Percentiles rank a stretch among this genome's conserved stretches.
Evolutionary conservation across 1,284 basidiomycete species (phyloP).

Genomic region (Malassezia yamatoensis): DNA sequence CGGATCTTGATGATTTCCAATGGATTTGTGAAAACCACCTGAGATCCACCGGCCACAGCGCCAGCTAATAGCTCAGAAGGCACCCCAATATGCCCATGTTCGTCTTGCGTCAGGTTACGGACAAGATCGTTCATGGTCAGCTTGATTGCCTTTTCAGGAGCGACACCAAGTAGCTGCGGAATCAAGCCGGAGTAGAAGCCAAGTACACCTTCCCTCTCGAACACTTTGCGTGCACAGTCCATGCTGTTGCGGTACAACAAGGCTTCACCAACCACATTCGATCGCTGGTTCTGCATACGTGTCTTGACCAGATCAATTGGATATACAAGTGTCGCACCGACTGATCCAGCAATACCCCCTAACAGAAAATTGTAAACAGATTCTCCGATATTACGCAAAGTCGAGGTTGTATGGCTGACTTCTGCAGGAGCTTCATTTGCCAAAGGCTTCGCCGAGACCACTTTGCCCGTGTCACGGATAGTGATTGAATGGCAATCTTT

Average conservation of each 20-base stretch:
- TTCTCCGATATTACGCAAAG: constrained; percentile 27
- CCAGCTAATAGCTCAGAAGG: constrained; percentile 81
- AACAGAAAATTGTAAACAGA: constrained; percentile 72
- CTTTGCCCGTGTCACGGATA: constrained; percentile 3
- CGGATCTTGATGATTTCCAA: constrained; percentile 82
- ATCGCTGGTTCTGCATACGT: constrained; percentile 81
- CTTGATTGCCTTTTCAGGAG: constrained; percentile 96
- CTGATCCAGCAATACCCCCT: constrained; percentile 79
- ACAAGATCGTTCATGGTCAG: constrained; percentile 86
- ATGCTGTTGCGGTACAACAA: constrained; percentile 47
- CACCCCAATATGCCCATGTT: constrained; percentile 79
- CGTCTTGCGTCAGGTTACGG: constrained; percentile 71
- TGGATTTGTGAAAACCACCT: constrained; percentile 95
- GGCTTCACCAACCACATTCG: constrained; percentile 40
- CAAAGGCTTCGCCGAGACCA: not conserved
- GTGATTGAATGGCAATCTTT: constrained; percentile 4
- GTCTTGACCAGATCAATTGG: constrained; percentile 82
- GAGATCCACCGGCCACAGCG: constrained; percentile 85
- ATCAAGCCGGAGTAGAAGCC: constrained; percentile 95
- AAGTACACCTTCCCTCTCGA: constrained; percentile 78
- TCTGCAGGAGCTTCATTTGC: constrained; percentile 4
- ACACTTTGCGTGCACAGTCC: constrained; percentile 87
- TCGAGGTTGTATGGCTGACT: constrained; percentile 5
- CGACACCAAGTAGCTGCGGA: constrained; percentile 91
- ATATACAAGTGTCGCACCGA: constrained; percentile 84